Evolutionary conservation across 805 yeast genomes (phyloP).

Genomic region (Cyberlindnera misumaiensis): DNA sequence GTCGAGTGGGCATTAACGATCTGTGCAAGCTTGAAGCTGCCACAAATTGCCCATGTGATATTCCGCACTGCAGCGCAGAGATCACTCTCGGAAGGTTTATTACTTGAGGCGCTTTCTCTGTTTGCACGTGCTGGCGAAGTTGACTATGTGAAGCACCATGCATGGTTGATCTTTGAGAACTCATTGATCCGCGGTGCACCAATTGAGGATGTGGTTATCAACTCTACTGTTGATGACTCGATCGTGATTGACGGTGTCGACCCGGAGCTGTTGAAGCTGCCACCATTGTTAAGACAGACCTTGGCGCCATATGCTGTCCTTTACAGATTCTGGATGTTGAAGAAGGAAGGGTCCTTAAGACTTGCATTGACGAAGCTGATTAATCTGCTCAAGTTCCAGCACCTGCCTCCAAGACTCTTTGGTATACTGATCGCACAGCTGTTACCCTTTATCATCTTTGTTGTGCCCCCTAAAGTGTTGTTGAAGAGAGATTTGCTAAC

Average conservation of each 20-base stretch:
- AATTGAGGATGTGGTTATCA: slow-evolving; percentile 49
- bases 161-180: slow-evolving; percentile 60
- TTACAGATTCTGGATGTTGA: slow-evolving; percentile 38
- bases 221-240: slow-evolving; percentile 38
- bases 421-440: slow-evolving; percentile 45
- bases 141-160: slow-evolving; percentile 40
- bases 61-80: slow-evolving; percentile 30
- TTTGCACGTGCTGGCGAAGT: slow-evolving; percentile 58
- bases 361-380: slow-evolving; percentile 27
- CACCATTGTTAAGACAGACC: slow-evolving; percentile 59
- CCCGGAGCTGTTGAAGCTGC: slow-evolving; percentile 26
- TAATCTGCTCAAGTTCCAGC: slow-evolving; percentile 40
- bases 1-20: slow-evolving; percentile 72
- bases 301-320: slow-evolving; percentile 67
- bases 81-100: slow-evolving; percentile 16
- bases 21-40: slow-evolving; percentile 59
- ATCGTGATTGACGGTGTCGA: slow-evolving; percentile 25
- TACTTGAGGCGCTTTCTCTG: slow-evolving; percentile 57
- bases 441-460: slow-evolving; percentile 32
- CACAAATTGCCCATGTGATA: slow-evolving; percentile 49
- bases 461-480: slow-evolving; percentile 17
- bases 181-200: slow-evolving; percentile 45
- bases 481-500: slow-evolving; percentile 15
- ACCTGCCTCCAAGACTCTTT: slow-evolving; percentile 44
- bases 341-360: slow-evolving; percentile 21